Conservation (phyloP, 768 basidiomycete species). For the Tephrocybe sp. region DNA sequence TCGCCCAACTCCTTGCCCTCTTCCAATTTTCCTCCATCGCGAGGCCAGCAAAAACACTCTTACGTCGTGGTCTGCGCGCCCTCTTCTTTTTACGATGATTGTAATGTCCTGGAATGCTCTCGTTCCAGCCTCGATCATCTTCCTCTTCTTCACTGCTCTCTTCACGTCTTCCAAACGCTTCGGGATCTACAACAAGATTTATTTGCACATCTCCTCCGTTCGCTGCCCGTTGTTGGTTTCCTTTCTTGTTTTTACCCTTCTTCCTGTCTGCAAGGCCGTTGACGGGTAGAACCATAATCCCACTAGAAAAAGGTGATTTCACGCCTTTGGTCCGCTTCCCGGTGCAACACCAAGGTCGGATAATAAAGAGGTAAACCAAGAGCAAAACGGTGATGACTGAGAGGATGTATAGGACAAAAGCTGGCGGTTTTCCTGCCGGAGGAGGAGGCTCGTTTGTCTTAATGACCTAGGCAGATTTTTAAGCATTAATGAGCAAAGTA, state of each 20-base stretch:
- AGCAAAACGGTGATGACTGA: conserved; percentile 53
- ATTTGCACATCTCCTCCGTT: conserved; percentile 60
- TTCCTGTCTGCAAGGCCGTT: conserved; percentile 48
- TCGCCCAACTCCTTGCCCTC: conserved; percentile 49
- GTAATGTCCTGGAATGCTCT: conserved; percentile 36
- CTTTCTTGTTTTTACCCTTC: conserved; percentile 36
- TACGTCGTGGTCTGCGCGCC: conserved; percentile 29
- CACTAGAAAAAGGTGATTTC: conserved; percentile 30
- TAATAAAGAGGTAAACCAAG: conserved; percentile 53
- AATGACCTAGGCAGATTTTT: conserved; percentile 46
- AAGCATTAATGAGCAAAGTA: conserved; percentile 6
- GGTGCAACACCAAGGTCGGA: conserved; percentile 58
- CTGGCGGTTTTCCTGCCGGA: conserved; percentile 48
- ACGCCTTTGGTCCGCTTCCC: conserved; percentile 30
- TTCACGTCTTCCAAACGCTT: conserved; percentile 44
- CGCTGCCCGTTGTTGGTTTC: conserved; percentile 35
- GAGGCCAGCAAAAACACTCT: conserved; percentile 58
- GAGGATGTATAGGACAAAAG: conserved; percentile 57
- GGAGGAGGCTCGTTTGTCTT: conserved; percentile 53
- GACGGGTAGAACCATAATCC: conserved; percentile 67
- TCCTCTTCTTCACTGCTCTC: conserved; percentile 39
- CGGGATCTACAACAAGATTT: conserved; percentile 72
- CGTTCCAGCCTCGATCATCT: conserved; percentile 36
- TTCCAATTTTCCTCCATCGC: conserved; percentile 68
- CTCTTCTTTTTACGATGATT: conserved; percentile 31